Base-by-base conservation (phyloP, 331 rosid species). In the Cucumis variabilis region DNA sequence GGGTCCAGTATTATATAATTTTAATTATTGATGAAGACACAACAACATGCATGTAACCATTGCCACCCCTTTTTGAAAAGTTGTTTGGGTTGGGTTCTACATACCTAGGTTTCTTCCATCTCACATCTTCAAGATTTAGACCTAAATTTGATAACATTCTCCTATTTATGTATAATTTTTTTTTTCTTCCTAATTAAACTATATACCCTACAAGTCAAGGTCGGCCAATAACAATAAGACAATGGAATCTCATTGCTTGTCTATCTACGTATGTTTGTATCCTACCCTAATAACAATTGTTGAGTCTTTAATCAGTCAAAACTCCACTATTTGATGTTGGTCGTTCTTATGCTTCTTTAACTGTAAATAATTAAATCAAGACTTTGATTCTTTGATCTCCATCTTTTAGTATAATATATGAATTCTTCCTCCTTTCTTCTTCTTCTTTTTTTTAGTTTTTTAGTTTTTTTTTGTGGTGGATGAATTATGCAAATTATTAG, bases 1-100 rank as follows among this genome's bases (percentile, higher is more conserved):
- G 81, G 81, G 81, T 44, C 81, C 81, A 62, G 8, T 20, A 62
- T 16, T 16, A 16, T 55, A 73, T 11, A 41, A 21, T 44, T 75
- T 62, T 44, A 37, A 74, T 74, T 74, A 74, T 74, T 72, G 25
- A 33, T 33, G 53, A 72, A 72, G 46, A 70, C 44, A 37, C 44
- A 21, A 73, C 15, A 73, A 73, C 55, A 75, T 75, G 30, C 80
- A 75, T 75, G 58, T 75, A 41, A 44, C 81, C 81, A 44, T 0
- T 75, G 81, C 5, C 81, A 75, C 79, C 15, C 58, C 81, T 21
- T 41, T 75, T 75, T 23, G 14, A 75, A 75, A 75, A 23, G 58
- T 9, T 33, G 25, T 44, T 44, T 75, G 28, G 19, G 19, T 37
- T 73, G 48, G 48, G 48, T 44, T 44, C 48, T 44, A 44, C 8